phyloP scores from a whole-genome alignment of 2,329 filamentous ascomycete genomes.

The Exophiala calicioides region DNA sequence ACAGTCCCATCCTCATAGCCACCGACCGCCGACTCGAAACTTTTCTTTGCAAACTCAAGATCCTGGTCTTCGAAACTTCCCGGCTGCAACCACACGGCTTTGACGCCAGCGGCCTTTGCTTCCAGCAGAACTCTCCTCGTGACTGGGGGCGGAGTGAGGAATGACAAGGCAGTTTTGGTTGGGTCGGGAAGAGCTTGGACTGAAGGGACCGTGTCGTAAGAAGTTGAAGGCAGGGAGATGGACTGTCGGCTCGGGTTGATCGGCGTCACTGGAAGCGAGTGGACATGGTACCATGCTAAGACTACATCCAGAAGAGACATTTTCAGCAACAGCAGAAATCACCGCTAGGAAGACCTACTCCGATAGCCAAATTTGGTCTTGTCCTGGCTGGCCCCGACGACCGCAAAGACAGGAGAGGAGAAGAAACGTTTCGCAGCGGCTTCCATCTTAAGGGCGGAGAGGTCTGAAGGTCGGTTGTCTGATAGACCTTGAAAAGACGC shows the following conservation, averaged over 20 bases:
- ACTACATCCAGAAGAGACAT: conserved; percentile 54
- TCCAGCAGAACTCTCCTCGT: conserved; percentile 75
- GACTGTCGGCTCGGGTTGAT: conserved; percentile 72
- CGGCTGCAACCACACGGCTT: conserved; percentile 85
- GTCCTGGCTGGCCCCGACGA: conserved; percentile 86
- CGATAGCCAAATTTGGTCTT: conserved; percentile 78
- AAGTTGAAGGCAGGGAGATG: conserved; percentile 62
- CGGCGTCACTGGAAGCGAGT: conserved; percentile 74
- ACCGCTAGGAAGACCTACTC: conserved; percentile 10
- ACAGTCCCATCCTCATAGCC: conserved; percentile 57
- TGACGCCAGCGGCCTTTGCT: conserved; percentile 71
- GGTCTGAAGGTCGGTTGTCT: neutral
- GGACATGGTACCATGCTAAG: conserved; percentile 82
- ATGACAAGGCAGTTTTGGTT: conserved; percentile 70
- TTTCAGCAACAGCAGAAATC: conserved; percentile 17
- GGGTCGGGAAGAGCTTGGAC: conserved; percentile 68
- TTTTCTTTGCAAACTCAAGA: conserved; percentile 65
- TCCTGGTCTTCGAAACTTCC: conserved; percentile 81
- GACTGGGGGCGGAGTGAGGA: conserved; percentile 81
- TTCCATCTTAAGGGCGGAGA: conserved; percentile 54
- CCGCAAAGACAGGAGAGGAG: conserved; percentile 74
- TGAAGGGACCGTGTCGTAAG: conserved; percentile 65
- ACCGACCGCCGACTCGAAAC: conserved; percentile 70
- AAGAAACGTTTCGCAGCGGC: conserved; percentile 77
- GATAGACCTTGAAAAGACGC: too few species aligned